Evolutionary conservation across 1,139 yeast genomes (phyloP).

Genomic region (Yamadazyma kanchanaburiensis): DNA sequence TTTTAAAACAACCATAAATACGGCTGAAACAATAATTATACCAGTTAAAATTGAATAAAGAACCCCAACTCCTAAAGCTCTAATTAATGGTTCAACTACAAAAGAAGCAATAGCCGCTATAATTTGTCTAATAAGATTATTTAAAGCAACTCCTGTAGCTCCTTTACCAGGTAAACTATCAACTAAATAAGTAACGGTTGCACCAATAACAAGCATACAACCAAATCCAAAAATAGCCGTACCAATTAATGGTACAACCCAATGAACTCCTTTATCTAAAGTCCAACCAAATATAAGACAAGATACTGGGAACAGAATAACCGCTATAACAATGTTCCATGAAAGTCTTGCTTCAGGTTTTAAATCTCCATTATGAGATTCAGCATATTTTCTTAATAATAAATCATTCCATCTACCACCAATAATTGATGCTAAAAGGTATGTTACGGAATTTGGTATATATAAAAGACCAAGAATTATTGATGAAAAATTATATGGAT

Average conservation of each 20-base stretch:
- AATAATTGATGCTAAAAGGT: slow-evolving; percentile 64
- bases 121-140: slow-evolving; percentile 68
- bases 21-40: slow-evolving; percentile 43
- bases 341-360: slow-evolving; percentile 80
- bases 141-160: slow-evolving; percentile 84
- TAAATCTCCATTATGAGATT: slow-evolving; percentile 57
- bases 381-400: slow-evolving; percentile 52
- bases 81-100: slow-evolving; percentile 63
- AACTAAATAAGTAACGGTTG: slow-evolving; percentile 76
- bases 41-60: slow-evolving; percentile 66
- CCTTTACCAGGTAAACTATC: slow-evolving; percentile 87
- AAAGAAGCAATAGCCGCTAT: slow-evolving; percentile 78
- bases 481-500: slow-evolving; percentile 68
- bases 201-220: slow-evolving; percentile 80
- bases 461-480: slow-evolving; percentile 72
- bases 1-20: slow-evolving; percentile 49
- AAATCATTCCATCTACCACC: slow-evolving; percentile 83
- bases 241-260: slow-evolving; percentile 78
- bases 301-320: slow-evolving; percentile 59
- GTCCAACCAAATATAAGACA: slow-evolving; percentile 83
- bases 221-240: slow-evolving; percentile 81
- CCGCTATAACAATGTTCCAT: slow-evolving; percentile 68
- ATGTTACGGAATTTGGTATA: slow-evolving; percentile 80
- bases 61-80: slow-evolving; percentile 68
- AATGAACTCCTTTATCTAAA: slow-evolving; percentile 57